Conservation (phyloP, 2,329 filamentous ascomycete genomes). For the Didymella pinodella region DNA sequence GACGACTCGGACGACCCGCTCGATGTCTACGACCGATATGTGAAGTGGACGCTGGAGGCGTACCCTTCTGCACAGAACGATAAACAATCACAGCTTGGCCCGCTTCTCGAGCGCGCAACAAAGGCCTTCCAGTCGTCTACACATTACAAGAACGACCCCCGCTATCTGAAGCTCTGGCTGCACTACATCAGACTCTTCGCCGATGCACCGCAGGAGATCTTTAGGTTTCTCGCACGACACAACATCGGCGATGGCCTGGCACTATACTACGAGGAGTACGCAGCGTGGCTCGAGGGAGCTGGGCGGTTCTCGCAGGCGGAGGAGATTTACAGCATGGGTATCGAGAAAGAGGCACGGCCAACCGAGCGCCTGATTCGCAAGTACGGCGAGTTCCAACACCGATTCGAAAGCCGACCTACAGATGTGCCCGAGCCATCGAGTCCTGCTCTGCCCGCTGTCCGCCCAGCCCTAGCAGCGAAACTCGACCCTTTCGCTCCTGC, state of each 20-base stretch:
- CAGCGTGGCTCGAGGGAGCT: conserved; percentile 86
- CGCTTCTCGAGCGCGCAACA: conserved; percentile 89
- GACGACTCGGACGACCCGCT: conserved; percentile 93
- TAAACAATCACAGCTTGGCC: conserved; percentile 86
- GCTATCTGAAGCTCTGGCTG: conserved; percentile 93
- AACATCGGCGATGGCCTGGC: conserved; percentile 85
- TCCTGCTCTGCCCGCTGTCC: conserved; percentile 82
- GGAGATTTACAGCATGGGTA: conserved; percentile 89
- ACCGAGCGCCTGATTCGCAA: conserved; percentile 83
- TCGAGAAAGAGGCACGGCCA: conserved; percentile 87
- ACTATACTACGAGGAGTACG: conserved; percentile 96
- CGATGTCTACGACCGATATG: conserved; percentile 94
- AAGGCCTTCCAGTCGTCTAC: conserved; percentile 83
- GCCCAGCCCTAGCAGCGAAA: conserved; percentile 85
- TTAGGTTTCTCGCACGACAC: conserved; percentile 88
- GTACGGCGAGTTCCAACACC: conserved; percentile 87
- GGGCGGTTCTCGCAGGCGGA: conserved; percentile 89
- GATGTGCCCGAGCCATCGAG: conserved; percentile 74
- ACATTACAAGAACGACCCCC: conserved; percentile 93
- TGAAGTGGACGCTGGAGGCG: conserved; percentile 94
- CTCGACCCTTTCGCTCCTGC: conserved; percentile 74
- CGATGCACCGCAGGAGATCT: conserved; percentile 91
- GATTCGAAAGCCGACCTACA: conserved; percentile 72
- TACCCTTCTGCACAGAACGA: conserved; percentile 95
- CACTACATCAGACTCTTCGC: conserved; percentile 93